A percentile compares a stretch with the other conserved stretches of the same genome.
phyloP scores from a whole-genome alignment of 805 yeast species.

The Yarrowia keelungensis region DNA sequence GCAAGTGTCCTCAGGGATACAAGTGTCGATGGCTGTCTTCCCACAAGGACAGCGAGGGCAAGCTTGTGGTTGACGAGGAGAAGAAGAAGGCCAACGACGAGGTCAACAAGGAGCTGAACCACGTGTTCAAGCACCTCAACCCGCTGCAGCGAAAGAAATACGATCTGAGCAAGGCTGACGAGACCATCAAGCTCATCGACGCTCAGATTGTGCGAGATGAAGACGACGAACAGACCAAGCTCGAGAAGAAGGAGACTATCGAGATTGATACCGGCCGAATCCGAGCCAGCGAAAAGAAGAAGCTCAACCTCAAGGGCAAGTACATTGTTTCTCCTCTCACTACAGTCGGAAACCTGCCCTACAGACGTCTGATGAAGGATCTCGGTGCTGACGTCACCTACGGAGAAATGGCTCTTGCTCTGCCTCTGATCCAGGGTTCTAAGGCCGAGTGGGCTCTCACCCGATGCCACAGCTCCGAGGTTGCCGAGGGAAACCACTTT shows the following conservation, averaged over 20 bases:
- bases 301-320: conserved; percentile 68
- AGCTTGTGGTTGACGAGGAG: conserved; percentile 56
- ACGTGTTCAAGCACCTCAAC: conserved; percentile 52
- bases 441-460: conserved; percentile 98
- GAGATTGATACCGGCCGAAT: conserved; percentile 52
- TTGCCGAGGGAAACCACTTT: conserved; percentile 68
- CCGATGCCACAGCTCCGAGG: conserved; percentile 81
- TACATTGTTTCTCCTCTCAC: conserved; percentile 95
- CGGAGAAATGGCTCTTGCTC: conserved; percentile 90
- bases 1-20: conserved; percentile 90
- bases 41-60: conserved; percentile 58
- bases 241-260: conserved; percentile 48
- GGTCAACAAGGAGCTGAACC: conserved; percentile 67
- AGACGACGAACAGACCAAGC: conserved; percentile 51
- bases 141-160: conserved; percentile 67
- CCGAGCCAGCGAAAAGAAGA: conserved; percentile 76
- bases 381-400: conserved; percentile 93
- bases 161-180: conserved; percentile 63
- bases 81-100: conserved; percentile 50
- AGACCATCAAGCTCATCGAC: conserved; percentile 69
- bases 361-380: conserved; percentile 87
- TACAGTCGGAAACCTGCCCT: conserved; percentile 97
- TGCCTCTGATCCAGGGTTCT: conserved; percentile 87
- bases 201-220: conserved; percentile 45
- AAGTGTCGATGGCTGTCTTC: conserved; percentile 90